Percentiles rank a stretch among this genome's conserved stretches.
phyloP scores from a whole-genome alignment of 495 filamentous ascomycete genomes.

The Talaromyces adpressus region DNA sequence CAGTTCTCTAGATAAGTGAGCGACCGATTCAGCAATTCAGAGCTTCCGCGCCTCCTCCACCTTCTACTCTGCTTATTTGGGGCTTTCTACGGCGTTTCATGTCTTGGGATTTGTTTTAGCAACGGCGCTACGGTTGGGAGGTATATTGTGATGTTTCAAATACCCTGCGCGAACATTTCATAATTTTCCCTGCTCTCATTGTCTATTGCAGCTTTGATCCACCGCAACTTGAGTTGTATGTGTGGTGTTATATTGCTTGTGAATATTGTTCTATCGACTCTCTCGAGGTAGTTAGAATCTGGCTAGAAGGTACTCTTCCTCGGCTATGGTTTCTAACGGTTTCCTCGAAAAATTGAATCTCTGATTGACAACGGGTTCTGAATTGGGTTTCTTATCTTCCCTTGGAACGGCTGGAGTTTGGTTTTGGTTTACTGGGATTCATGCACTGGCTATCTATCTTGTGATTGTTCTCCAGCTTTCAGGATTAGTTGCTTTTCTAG shows the following conservation, averaged over 20 bases:
- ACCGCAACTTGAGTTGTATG: not conserved
- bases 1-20: not conserved
- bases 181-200: not conserved
- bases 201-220: not conserved
- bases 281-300: not conserved
- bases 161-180: slow-evolving; percentile 3
- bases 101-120: not conserved
- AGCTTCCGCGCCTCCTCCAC: not conserved
- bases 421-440: not conserved
- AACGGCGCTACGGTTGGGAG: slow-evolving; percentile 1
- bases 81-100: not conserved
- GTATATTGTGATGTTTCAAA: not conserved
- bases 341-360: not conserved
- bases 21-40: not conserved
- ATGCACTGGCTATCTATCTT: not conserved
- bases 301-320: not conserved
- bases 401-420: not conserved
- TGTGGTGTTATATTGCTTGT: not conserved
- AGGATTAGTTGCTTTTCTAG: not conserved
- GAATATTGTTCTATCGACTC: not conserved
- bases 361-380: not conserved
- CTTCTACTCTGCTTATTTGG: not conserved
- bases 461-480: not conserved
- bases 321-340: not conserved
- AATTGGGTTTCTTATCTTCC: no score